phyloP scores from a whole-genome alignment of 192 early-diverging fungal species.

The Linnemannia exigua region DNA sequence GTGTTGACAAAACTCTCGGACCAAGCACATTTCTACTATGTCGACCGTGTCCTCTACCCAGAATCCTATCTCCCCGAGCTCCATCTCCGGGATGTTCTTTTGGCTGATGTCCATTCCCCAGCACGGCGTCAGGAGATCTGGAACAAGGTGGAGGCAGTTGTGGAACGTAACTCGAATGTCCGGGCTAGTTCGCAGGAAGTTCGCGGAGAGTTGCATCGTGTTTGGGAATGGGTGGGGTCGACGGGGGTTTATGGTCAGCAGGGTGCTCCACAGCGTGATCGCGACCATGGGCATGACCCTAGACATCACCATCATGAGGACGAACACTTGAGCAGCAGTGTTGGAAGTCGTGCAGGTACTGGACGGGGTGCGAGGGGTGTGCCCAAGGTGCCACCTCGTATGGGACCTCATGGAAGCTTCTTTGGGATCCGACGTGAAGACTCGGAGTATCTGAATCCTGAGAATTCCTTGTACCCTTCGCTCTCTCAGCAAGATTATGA shows the following conservation, averaged over 20 bases:
- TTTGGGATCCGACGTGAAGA: slow-evolving; percentile 52
- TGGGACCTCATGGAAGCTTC: slow-evolving; percentile 49
- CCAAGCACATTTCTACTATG: slow-evolving; percentile 71
- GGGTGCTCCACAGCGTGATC: background rate
- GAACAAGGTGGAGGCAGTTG: slow-evolving; percentile 68
- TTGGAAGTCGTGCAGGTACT: background rate
- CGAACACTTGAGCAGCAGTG: background rate
- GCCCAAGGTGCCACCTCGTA: slow-evolving; percentile 36
- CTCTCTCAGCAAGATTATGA: slow-evolving; percentile 32
- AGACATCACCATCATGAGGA: background rate
- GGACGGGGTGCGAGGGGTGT: slow-evolving; percentile 1
- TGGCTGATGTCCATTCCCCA: slow-evolving; percentile 58
- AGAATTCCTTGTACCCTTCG: slow-evolving; percentile 47
- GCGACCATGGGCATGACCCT: background rate
- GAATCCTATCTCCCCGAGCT: slow-evolving; percentile 46
- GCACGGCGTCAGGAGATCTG: slow-evolving; percentile 67
- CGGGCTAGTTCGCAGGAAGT: slow-evolving; percentile 70
- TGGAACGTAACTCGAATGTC: slow-evolving; percentile 76
- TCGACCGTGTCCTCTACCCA: slow-evolving; percentile 74
- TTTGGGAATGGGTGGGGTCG: slow-evolving; percentile 79
- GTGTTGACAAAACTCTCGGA: slow-evolving; percentile 39
- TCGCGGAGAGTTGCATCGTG: slow-evolving; percentile 72
- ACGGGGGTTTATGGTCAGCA: slow-evolving; percentile 32
- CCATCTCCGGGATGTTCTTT: slow-evolving; percentile 73
- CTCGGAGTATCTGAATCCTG: slow-evolving; percentile 48